phyloP scores from a whole-genome alignment of 73 alveolate genomes.

The Effrenium voratum region DNA sequence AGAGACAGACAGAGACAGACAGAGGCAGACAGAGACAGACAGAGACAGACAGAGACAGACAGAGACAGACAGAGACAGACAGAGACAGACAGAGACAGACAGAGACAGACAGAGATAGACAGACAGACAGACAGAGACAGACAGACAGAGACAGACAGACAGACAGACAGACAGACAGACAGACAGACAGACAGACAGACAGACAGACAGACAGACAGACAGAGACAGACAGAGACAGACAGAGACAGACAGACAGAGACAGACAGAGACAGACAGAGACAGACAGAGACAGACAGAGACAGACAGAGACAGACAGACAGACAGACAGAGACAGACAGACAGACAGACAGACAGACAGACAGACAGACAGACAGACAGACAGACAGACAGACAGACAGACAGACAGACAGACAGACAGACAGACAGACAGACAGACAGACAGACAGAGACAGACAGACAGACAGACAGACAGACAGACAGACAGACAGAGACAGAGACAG shows the following conservation, averaged over 20 bases:
- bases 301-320: neutral
- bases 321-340: neutral
- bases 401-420: neutral
- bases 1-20: neutral
- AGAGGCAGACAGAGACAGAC: neutral
- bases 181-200: no score
- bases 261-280: neutral
- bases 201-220: no score
- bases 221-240: neutral
- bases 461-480: neutral
- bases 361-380: neutral
- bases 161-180: no score
- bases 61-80: neutral
- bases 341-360: neutral
- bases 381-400: neutral
- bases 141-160: neutral
- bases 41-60: neutral
- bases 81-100: no score
- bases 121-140: neutral
- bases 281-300: neutral
- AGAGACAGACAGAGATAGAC: no score
- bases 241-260: neutral
- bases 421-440: neutral
- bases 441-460: neutral
- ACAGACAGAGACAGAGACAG: neutral